Evolutionary conservation across 176 grass and related monocot species (phyloP), one percentile per base, ranked within the genome.

Genomic region (Pontederia paniculata): DNA sequence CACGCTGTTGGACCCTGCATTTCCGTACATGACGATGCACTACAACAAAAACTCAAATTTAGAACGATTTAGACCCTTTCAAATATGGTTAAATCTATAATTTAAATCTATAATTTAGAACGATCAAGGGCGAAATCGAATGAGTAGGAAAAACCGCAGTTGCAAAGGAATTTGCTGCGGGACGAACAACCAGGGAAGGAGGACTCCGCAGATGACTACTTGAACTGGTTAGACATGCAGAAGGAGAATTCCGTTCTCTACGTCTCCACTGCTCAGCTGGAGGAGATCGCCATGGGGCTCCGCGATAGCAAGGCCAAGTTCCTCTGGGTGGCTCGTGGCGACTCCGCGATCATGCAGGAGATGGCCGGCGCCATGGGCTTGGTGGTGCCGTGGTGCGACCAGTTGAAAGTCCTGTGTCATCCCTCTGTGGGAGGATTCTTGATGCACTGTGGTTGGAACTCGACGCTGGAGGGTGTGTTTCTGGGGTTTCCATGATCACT

Each of bases 391-490:
- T 86, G 83, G 83, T 81, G 73, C 17, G 64, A 81, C 12, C 77
- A 86, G 23, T 21, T 81, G 54, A 86, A 60, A 47, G 66, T 78
- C 37, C 28, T 84, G 48, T 60, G 59, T 22, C 75, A 84, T 67
- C 75, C 47, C 60, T 78, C 75, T 12, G 52, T 75, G 4, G 70
- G 70, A 53, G 83, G 77, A 1, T 86, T 86, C 71, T 58, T 86
- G 23, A 86, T 73, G 17, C 83, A 80, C 41, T 67, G 81, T 62
- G 82, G 82, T 11, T 80, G 64, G 69, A 85, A 86, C 42, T 85
- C 82, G 12, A 61, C 64, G 5, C 51, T 80, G 9, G 82, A 86
- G 28, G 82, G 53, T 16, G 22, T 77, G 23, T 77, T 76, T 52
- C 69, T 11, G 76, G 76, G 9, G 69, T 80, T 22, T 77, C 73